Percentiles rank a stretch among this genome's conserved stretches.
Evolutionary conservation across 257 asterid genomes (phyloP).

Genomic region (Solanum lignicaule): DNA sequence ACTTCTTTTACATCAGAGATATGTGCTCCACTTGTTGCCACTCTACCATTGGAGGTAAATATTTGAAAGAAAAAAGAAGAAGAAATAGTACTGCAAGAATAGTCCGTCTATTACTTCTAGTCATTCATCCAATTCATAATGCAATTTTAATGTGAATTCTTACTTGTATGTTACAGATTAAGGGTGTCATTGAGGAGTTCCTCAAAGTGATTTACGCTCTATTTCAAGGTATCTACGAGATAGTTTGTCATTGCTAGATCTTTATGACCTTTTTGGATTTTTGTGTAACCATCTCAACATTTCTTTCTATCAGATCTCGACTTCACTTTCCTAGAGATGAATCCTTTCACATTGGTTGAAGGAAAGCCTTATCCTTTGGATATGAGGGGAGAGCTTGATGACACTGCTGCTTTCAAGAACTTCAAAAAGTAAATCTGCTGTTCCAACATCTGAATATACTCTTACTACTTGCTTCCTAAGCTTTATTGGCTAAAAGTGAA

Average conservation of each 20-base stretch:
- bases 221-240: slow-evolving; percentile 40
- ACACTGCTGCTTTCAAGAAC: slow-evolving; percentile 94
- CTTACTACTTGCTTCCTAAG: not conserved
- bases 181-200: slow-evolving; percentile 72
- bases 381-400: slow-evolving; percentile 98
- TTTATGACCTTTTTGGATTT: slow-evolving; percentile 2
- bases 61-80: not conserved
- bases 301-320: slow-evolving; percentile 55
- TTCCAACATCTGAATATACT: not conserved
- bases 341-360: slow-evolving; percentile 82
- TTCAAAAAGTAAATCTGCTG: slow-evolving; percentile 63
- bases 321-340: slow-evolving; percentile 95
- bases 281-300: not conserved
- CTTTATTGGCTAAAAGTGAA: not conserved
- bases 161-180: slow-evolving; percentile 39
- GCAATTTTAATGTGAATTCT: not conserved
- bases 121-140: not conserved
- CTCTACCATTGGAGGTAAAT: slow-evolving; percentile 85
- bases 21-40: slow-evolving; percentile 94
- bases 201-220: slow-evolving; percentile 47
- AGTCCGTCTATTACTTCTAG: not conserved
- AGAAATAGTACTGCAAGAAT: not conserved
- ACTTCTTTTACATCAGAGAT: slow-evolving; percentile 51
- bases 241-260: not conserved
- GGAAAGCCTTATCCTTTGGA: slow-evolving; percentile 94